phyloP scores from a whole-genome alignment of 1,284 basidiomycete species.

The Rhodotorula sp. region DNA sequence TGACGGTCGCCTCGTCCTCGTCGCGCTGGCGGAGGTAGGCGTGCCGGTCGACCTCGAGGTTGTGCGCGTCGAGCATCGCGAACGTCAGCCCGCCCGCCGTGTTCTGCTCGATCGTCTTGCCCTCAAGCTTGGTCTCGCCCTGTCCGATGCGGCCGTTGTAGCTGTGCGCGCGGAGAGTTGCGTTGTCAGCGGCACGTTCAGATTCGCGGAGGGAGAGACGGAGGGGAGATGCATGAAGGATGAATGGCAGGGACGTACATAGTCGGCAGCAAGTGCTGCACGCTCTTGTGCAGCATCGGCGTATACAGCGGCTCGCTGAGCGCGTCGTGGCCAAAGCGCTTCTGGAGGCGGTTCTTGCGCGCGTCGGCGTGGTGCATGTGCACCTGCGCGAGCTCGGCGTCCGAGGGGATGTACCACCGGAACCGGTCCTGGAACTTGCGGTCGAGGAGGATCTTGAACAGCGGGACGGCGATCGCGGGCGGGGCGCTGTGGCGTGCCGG shows the following conservation, averaged over 20 bases:
- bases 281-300: conserved; percentile 81
- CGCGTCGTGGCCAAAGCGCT: conserved; percentile 82
- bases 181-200: neutral
- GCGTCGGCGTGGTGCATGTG: conserved; percentile 72
- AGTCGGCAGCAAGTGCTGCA: conserved; percentile 66
- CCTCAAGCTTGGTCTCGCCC: conserved; percentile 62
- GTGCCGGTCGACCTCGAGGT: conserved; percentile 45
- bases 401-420: conserved; percentile 70
- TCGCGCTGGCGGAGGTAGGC: conserved; percentile 47
- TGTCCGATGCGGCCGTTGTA: conserved; percentile 70
- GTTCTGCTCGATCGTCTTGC: conserved; percentile 72
- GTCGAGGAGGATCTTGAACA: conserved; percentile 80
- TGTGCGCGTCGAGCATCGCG: conserved; percentile 52
- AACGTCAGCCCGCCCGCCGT: conserved; percentile 61
- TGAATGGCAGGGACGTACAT: conserved; percentile 14
- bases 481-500: conserved; percentile 7
- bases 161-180: conserved; percentile 46
- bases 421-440: conserved; percentile 69
- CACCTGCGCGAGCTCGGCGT: conserved; percentile 68
- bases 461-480: conserved; percentile 58
- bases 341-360: conserved; percentile 69
- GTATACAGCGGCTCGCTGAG: conserved; percentile 70
- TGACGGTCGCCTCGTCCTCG: conserved; percentile 45
- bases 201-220: no score
- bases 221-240: no score